phyloP scores from a whole-genome alignment of 345 rosid genomes.

The Acer negundo region DNA sequence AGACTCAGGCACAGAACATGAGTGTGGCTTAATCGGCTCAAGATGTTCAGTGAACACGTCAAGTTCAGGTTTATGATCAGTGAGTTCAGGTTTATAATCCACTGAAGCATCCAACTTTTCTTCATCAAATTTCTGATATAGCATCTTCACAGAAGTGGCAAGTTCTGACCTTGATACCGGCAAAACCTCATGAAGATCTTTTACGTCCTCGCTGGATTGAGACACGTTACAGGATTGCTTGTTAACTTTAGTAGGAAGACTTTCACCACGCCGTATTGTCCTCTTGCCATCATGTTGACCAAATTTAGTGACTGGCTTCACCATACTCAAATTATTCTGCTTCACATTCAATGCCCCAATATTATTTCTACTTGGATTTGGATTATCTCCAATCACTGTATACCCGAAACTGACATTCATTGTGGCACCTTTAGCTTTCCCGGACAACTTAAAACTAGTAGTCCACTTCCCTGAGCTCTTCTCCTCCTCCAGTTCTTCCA shows the following conservation, averaged over 20 bases:
- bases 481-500: constrained; percentile 93
- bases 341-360: constrained; percentile 40
- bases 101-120: constrained; percentile 45
- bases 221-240: constrained; percentile 32
- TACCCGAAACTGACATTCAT: constrained; percentile 88
- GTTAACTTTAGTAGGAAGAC: constrained; percentile 45
- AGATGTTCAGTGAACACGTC: constrained; percentile 35
- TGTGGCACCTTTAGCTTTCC: constrained; percentile 72
- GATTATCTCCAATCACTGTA: constrained; percentile 58
- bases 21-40: constrained; percentile 34
- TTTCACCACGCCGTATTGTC: constrained; percentile 39
- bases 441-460: constrained; percentile 82
- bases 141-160: constrained; percentile 34
- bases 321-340: constrained; percentile 36
- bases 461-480: constrained; percentile 92
- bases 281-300: constrained; percentile 43
- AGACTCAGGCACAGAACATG: constrained; percentile 28
- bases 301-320: constrained; percentile 37
- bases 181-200: constrained; percentile 81
- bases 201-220: constrained; percentile 50
- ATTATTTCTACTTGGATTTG: constrained; percentile 35
- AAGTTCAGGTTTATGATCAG: constrained; percentile 40
- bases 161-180: constrained; percentile 53
- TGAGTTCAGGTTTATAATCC: constrained; percentile 39
- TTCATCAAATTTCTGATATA: constrained; percentile 54